phyloP scores from a whole-genome alignment of 2,329 filamentous ascomycete genomes.

The Penicillium corylophilum region DNA sequence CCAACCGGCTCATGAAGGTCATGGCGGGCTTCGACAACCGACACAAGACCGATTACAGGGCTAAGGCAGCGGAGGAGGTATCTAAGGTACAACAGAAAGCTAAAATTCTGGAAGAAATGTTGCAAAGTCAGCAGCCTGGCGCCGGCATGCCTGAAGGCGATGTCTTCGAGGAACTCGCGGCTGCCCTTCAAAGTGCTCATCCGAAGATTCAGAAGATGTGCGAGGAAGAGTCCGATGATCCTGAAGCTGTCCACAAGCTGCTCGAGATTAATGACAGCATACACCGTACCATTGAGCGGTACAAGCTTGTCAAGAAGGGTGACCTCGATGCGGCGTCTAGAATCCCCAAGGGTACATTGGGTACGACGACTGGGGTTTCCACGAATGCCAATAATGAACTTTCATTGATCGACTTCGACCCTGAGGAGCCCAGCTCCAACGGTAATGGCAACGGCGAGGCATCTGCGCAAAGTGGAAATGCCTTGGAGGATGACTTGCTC shows the following conservation, averaged over 20 bases:
- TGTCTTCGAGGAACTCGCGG: constrained; percentile 79
- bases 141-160: constrained; percentile 72
- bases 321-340: constrained; percentile 80
- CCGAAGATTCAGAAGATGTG: constrained; percentile 99
- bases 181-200: constrained; percentile 85
- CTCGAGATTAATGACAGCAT: constrained; percentile 99
- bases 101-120: constrained; percentile 83
- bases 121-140: constrained; percentile 78
- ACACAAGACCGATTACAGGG: constrained; percentile 94
- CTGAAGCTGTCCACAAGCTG: constrained; percentile 91
- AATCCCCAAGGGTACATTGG: constrained; percentile 77
- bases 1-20: constrained; percentile 96
- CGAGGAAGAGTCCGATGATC: constrained; percentile 95
- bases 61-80: constrained; percentile 95
- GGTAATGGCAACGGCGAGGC: constrained; percentile 39
- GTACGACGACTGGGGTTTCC: constrained; percentile 63
- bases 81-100: constrained; percentile 95
- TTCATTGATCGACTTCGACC: constrained; percentile 86
- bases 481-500: constrained; percentile 85
- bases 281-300: constrained; percentile 91
- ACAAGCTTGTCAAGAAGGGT: constrained; percentile 94
- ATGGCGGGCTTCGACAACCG: constrained; percentile 97
- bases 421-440: constrained; percentile 52
- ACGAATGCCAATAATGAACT: constrained; percentile 73
- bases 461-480: constrained; percentile 55